Evolutionary conservation across 768 basidiomycete species (phyloP).

Genomic region (Rhodosporidiobolus sp.): DNA sequence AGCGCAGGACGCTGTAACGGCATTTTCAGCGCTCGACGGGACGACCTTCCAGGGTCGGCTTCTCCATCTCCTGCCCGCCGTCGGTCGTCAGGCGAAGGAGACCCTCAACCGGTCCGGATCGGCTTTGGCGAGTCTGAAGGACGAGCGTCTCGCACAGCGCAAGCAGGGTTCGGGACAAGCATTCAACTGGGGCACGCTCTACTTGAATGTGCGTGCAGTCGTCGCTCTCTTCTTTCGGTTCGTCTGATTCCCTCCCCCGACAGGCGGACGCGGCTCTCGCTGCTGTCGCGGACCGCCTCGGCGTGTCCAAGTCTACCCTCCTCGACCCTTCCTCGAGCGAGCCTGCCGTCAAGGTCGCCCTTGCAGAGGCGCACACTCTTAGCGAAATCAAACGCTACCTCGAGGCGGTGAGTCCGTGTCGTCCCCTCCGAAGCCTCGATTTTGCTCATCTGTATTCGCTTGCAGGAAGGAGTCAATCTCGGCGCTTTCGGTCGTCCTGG

Average conservation of each 20-base stretch:
- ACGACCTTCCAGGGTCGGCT: slow-evolving; percentile 86
- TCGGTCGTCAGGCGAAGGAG: slow-evolving; percentile 52
- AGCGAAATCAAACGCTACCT: slow-evolving; percentile 89
- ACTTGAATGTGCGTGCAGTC: slow-evolving; percentile 84
- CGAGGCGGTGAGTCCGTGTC: slow-evolving; percentile 54
- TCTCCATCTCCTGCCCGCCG: slow-evolving; percentile 81
- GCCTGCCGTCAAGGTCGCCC: slow-evolving; percentile 81
- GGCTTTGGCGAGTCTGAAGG: slow-evolving; percentile 63
- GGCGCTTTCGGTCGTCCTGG: slow-evolving; percentile 49
- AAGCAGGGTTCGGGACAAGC: slow-evolving; percentile 69
- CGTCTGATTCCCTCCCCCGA: neutral
- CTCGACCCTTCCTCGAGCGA: slow-evolving; percentile 69
- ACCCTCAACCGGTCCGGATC: slow-evolving; percentile 51
- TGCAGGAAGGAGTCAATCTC: slow-evolving; percentile 48
- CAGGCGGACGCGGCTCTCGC: slow-evolving; percentile 91
- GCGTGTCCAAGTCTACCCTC: slow-evolving; percentile 78
- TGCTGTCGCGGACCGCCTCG: slow-evolving; percentile 84
- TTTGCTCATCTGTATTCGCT: neutral
- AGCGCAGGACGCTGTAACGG: slow-evolving; percentile 59
- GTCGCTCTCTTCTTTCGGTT: slow-evolving; percentile 31
- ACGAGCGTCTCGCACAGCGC: slow-evolving; percentile 59
- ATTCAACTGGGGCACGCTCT: slow-evolving; percentile 90
- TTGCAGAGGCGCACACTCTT: slow-evolving; percentile 95
- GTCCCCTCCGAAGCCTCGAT: slow-evolving; percentile 57
- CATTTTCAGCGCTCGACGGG: slow-evolving; percentile 74